phyloP scores from a whole-genome alignment of 2,329 filamentous ascomycete species.

The Verticillium dahliae region DNA sequence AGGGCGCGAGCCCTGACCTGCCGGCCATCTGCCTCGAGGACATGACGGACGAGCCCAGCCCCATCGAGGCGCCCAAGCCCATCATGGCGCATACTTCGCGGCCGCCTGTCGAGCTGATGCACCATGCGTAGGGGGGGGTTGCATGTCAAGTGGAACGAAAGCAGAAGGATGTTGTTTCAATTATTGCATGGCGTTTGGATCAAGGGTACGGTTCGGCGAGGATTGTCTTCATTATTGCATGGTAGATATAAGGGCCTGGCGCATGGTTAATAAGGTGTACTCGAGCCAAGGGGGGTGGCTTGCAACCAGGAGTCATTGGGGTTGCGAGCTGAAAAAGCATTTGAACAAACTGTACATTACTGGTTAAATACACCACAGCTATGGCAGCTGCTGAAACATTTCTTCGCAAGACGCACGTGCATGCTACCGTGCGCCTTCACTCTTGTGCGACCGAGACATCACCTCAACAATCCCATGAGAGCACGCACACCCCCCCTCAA shows the following conservation, averaged over 20 bases:
- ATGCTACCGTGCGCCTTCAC: background rate
- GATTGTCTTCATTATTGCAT: background rate
- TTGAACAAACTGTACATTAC: background rate
- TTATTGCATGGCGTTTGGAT: constrained; percentile 6
- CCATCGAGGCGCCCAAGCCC: constrained; percentile 34
- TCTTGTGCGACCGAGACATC: background rate
- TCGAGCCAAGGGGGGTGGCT: background rate
- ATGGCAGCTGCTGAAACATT: background rate
- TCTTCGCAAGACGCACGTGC: background rate
- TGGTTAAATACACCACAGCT: background rate
- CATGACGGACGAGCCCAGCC: constrained; percentile 51
- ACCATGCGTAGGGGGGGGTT: constrained; percentile 4
- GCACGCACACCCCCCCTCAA: background rate
- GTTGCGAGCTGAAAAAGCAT: background rate
- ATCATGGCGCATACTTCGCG: constrained; percentile 55
- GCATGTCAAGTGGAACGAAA: constrained; percentile 1
- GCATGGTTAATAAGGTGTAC: background rate
- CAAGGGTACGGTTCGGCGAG: background rate
- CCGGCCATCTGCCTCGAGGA: constrained; percentile 63
- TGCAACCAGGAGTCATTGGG: background rate
- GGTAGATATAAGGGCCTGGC: background rate
- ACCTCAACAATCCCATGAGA: background rate
- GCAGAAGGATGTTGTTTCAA: constrained; percentile 4
- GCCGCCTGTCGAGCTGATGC: constrained; percentile 61
- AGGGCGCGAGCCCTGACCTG: constrained; percentile 44